phyloP scores from a whole-genome alignment of 176 grass and related monocot species.

The Elaeis guineensis region DNA sequence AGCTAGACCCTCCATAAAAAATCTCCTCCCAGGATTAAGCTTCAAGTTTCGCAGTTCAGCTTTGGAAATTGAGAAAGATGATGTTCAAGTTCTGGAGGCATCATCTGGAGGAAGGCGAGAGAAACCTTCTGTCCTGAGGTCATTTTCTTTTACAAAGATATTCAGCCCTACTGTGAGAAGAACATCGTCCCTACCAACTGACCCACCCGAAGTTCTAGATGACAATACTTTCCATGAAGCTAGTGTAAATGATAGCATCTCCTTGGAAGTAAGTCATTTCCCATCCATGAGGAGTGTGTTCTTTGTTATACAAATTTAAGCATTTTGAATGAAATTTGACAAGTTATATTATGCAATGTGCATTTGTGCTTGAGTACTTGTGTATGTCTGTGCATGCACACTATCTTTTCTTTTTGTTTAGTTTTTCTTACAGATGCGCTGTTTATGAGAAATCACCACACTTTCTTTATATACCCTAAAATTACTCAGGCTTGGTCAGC shows the following conservation, averaged over 20 bases:
- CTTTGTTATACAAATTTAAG: background rate
- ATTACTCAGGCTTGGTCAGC: no score
- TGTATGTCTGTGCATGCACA: no score
- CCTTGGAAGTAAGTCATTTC: slow-evolving; percentile 24
- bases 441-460: no score
- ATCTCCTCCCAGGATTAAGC: slow-evolving; percentile 44
- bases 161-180: slow-evolving; percentile 39
- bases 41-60: slow-evolving; percentile 38
- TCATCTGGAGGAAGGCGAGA: slow-evolving; percentile 20
- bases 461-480: no score
- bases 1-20: slow-evolving; percentile 35
- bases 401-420: no score
- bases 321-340: background rate
- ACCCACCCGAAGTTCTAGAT: background rate
- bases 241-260: background rate
- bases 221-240: slow-evolving; percentile 13
- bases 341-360: no score
- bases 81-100: slow-evolving; percentile 15
- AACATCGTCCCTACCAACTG: slow-evolving; percentile 38
- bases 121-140: slow-evolving; percentile 29
- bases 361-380: no score
- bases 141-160: slow-evolving; percentile 42
- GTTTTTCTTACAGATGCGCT: no score
- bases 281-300: background rate
- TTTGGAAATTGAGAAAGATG: slow-evolving; percentile 11